phyloP scores from a whole-genome alignment of 805 yeast genomes.

The Hanseniaspora vineae region DNA sequence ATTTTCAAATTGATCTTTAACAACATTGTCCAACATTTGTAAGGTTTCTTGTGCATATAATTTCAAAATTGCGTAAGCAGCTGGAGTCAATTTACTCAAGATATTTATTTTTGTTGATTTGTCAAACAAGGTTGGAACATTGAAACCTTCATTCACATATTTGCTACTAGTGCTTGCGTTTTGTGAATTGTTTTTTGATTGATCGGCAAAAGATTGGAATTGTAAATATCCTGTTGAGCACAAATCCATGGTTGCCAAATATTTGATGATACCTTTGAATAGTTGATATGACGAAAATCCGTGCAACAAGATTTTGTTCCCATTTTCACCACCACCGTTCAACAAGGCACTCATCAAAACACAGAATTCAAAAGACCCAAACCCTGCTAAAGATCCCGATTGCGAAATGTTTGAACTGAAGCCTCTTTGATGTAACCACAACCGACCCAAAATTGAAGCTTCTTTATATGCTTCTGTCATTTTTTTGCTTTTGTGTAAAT shows the following conservation, averaged over 20 bases:
- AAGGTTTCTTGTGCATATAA: conserved; percentile 60
- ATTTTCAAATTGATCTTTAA: conserved; percentile 69
- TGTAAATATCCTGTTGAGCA: conserved; percentile 50
- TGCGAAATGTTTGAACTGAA: conserved; percentile 46
- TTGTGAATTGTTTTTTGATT: conserved; percentile 10
- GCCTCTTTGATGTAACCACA: conserved; percentile 88
- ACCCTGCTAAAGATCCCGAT: conserved; percentile 50
- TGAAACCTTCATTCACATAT: conserved; percentile 44
- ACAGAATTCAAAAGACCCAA: conserved; percentile 87
- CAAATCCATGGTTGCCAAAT: conserved; percentile 70
- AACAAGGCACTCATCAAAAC: conserved; percentile 67
- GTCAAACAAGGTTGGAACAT: conserved; percentile 66
- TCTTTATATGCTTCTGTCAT: conserved; percentile 72
- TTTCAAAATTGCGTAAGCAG: conserved; percentile 49
- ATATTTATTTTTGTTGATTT: conserved; percentile 65
- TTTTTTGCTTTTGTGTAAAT: conserved; percentile 61
- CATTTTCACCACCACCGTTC: conserved; percentile 68
- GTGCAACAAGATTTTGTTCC: conserved; percentile 62
- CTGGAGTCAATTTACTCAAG: conserved; percentile 64
- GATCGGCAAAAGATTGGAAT: conserved; percentile 34
- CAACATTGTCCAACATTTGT: conserved; percentile 58
- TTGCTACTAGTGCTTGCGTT: conserved; percentile 16
- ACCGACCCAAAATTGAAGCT: conserved; percentile 73
- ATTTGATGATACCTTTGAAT: conserved; percentile 77
- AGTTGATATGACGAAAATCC: conserved; percentile 91